phyloP scores from a whole-genome alignment of 2,329 filamentous ascomycete species.

The Magnaporthiopsis rhizophila region DNA sequence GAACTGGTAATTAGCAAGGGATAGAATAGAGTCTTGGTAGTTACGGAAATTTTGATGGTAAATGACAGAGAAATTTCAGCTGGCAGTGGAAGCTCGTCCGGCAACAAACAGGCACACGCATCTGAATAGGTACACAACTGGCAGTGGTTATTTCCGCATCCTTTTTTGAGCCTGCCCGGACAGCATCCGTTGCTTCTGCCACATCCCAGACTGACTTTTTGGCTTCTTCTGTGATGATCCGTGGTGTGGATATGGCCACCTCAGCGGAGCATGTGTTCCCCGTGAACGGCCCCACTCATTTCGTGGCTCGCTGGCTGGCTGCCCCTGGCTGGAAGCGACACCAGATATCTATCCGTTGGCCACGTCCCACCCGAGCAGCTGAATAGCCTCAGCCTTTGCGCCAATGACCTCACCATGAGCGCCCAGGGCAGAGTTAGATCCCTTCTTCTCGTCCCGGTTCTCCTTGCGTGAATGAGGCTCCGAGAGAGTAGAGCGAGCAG shows the following conservation, averaged over 20 bases:
- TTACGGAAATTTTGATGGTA: neutral
- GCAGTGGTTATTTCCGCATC: too few relatives aligned
- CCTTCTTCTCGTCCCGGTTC: neutral
- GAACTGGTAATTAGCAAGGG: neutral
- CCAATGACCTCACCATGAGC: neutral
- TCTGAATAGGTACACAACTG: too few relatives aligned
- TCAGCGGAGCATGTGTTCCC: neutral
- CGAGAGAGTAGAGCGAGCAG: neutral
- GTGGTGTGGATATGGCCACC: neutral
- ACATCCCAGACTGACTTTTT: neutral
- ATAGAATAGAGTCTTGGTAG: neutral
- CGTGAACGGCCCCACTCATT: neutral
- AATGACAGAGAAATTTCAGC: neutral
- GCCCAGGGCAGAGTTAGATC: too few relatives aligned
- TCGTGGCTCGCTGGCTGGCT: too few relatives aligned
- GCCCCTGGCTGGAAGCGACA: neutral
- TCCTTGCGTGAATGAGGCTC: neutral
- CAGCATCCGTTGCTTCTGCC: neutral
- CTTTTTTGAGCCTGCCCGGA: neutral
- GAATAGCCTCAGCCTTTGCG: neutral
- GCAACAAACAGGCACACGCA: too few relatives aligned
- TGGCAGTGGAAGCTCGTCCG: too few relatives aligned
- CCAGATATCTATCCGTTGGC: neutral
- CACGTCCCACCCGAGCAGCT: neutral
- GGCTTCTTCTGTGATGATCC: neutral